Base-by-base conservation (phyloP, 2,329 filamentous ascomycete species). In the Colletotrichum truncatum region DNA sequence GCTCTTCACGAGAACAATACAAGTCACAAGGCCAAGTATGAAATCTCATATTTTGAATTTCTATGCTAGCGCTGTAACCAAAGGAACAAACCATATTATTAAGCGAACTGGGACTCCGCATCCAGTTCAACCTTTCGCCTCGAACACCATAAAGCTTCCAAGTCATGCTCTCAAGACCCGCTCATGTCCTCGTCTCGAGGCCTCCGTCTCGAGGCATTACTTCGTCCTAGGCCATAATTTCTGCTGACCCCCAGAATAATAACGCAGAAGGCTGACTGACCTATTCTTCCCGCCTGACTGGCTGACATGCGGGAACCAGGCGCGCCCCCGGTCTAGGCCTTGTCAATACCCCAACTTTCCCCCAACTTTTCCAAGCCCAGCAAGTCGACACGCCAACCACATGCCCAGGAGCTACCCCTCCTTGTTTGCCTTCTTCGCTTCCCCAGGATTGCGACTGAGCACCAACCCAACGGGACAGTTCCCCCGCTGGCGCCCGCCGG, bases 341-440 rank as follows among this genome's bases (percentile, higher is more conserved):
- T n/a, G 41, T 36, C 49, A 41, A 34, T 66, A 66, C 63, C 63
- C 63, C 57, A 66, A 66, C 61, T 43, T 59, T 54, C 45, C 60
- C 60, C 60, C 36, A 59, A 64, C 56, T 55, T 55, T 55, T 45
- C 57, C 58, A 66, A 63, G 49, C 34, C 36, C 16, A 30, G 14
- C 39, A 14, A 36, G 16, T 11, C 18, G 23, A 45, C 34, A 43
- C 45, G 45, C 60, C 60, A 63, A 54, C 57, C 63, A 51, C 45
- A 39, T 18, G 36, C 26, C 23, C 48, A 53, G 34, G 41, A 56
- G 32, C 41, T 51, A 55, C n/a, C 36, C 57, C 62, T 46, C 49
- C 16, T 51, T 32, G 34, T 54, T 48, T 63, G 41, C 36, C 34
- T 57, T 64, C 60, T 54, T 63, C 43, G 43, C 43, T 62, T 63